A percentile compares a stretch with the other conserved stretches of the same genome.
Conservation (phyloP, 768 basidiomycete genomes). For the Lentinula guzmanii region DNA sequence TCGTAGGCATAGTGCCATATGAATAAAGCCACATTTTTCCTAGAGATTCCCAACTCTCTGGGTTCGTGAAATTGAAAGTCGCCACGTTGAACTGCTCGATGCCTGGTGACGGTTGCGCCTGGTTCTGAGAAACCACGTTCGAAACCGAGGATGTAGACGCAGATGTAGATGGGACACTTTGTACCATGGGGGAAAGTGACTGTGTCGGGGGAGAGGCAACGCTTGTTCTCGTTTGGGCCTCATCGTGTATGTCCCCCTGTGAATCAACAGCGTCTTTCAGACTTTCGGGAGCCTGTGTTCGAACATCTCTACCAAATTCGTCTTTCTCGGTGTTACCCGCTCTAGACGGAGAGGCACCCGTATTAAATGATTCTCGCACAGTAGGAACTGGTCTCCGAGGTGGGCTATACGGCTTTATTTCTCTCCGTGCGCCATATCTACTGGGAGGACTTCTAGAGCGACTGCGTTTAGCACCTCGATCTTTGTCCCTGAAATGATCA, state of each 20-base stretch:
- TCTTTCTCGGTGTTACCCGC: conserved; percentile 50
- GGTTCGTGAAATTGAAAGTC: conserved; percentile 67
- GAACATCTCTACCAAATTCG: conserved; percentile 83
- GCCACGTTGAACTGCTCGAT: conserved; percentile 66
- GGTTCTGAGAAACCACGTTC: conserved; percentile 17
- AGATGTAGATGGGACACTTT: conserved; percentile 36
- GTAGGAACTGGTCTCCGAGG: conserved; percentile 37
- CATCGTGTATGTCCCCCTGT: not conserved
- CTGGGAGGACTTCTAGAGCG: conserved; percentile 71
- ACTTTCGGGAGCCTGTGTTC: conserved; percentile 42
- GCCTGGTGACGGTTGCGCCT: conserved; percentile 27
- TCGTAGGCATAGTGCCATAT: conserved; percentile 61
- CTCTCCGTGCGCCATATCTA: conserved; percentile 38
- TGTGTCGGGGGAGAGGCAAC: not conserved
- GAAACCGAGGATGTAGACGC: conserved; percentile 34
- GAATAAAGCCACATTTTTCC: conserved; percentile 73
- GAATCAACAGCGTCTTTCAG: not conserved
- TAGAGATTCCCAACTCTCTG: conserved; percentile 76
- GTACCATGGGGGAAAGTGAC: conserved; percentile 30
- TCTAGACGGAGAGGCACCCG: conserved; percentile 7
- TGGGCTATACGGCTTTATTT: conserved; percentile 56
- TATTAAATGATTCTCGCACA: conserved; percentile 4
- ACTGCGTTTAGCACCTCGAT: conserved; percentile 46
- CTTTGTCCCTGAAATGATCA: conserved; percentile 35
- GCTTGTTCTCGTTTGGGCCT: not conserved